These are phyloP conservation scores for Pseudogymnoascus sp. DNA, from an alignment of 2,329 filamentous ascomycete species.

Conservation along the genomic window DNA sequence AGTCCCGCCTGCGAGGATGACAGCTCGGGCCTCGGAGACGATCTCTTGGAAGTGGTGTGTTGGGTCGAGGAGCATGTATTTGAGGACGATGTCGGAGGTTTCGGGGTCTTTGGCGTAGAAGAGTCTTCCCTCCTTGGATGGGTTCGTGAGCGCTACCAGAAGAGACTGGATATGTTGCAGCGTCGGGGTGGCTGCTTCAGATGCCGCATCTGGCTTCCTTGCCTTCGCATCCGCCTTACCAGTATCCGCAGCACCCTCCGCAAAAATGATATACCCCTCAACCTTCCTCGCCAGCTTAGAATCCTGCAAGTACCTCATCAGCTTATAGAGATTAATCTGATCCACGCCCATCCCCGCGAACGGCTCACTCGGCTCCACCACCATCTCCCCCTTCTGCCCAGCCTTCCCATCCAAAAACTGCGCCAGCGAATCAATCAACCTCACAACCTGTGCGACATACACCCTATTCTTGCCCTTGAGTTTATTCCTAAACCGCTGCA, in stretches of 20 bases:
- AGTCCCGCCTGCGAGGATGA: conserved; percentile 88
- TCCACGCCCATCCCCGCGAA: conserved; percentile 82
- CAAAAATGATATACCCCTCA: conserved; percentile 71
- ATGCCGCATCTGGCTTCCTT: conserved; percentile 13
- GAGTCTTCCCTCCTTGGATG: conserved; percentile 63
- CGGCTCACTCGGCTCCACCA: conserved; percentile 64
- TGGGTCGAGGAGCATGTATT: conserved; percentile 84
- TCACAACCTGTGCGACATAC: conserved; percentile 81
- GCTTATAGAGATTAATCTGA: conserved; percentile 88
- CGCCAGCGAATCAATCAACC: conserved; percentile 72
- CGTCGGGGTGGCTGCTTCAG: conserved; percentile 22
- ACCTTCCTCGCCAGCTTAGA: conserved; percentile 93
- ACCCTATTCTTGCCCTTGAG: conserved; percentile 87
- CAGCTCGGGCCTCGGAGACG: conserved; percentile 73
- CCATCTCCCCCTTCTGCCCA: conserved; percentile 50
- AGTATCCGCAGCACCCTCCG: conserved; percentile 34
- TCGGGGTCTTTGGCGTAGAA: conserved; percentile 47
- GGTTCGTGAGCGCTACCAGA: conserved; percentile 77
- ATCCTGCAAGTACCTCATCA: conserved; percentile 80
- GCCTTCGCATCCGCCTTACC: conserved; percentile 17
- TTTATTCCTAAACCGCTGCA: conserved; percentile 80
- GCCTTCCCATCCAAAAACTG: conserved; percentile 54
- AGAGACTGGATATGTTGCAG: conserved; percentile 58
- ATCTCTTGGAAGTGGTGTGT: conserved; percentile 87
- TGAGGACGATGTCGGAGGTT: conserved; percentile 52